phyloP scores from a whole-genome alignment of 2,329 filamentous ascomycete genomes.

The Sarocladium strictum region DNA sequence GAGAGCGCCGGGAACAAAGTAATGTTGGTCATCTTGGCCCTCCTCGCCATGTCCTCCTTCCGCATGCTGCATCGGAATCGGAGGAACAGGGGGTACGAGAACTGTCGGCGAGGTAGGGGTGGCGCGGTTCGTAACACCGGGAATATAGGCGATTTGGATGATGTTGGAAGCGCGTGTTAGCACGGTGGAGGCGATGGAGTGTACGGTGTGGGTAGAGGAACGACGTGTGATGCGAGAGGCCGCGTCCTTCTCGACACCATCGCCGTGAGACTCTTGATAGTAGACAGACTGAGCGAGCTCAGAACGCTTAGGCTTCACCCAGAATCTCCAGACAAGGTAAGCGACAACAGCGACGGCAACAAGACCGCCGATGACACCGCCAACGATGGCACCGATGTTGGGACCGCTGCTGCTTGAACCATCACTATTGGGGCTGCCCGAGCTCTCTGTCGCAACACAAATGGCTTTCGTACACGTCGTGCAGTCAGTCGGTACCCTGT shows the following conservation, averaged over 20 bases:
- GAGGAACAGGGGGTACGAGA: constrained; percentile 86
- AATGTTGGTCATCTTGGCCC: constrained; percentile 72
- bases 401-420: constrained; percentile 37
- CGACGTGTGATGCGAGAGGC: constrained; percentile 42
- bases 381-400: constrained; percentile 80
- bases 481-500: constrained; percentile 38
- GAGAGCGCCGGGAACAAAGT: constrained; percentile 86
- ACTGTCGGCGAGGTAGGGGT: constrained; percentile 74
- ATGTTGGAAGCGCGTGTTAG: constrained; percentile 96
- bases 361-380: constrained; percentile 78
- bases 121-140: constrained; percentile 89
- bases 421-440: constrained; percentile 13
- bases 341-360: constrained; percentile 66
- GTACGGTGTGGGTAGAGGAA: constrained; percentile 76
- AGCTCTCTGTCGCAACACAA: constrained; percentile 32
- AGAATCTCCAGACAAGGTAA: constrained; percentile 83
- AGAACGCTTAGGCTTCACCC: constrained; percentile 72
- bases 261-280: constrained; percentile 43
- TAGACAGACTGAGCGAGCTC: constrained; percentile 49
- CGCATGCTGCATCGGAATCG: constrained; percentile 68
- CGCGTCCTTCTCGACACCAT: constrained; percentile 40
- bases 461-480: constrained; percentile 40
- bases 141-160: constrained; percentile 98
- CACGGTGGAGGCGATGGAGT: constrained; percentile 91
- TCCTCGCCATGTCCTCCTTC: constrained; percentile 32